A percentile compares a stretch with the other conserved stretches of the same genome.
These are phyloP conservation scores for Blastobotrys attinorum DNA, from an alignment of 805 yeast genomes.

Conservation along the genomic window DNA sequence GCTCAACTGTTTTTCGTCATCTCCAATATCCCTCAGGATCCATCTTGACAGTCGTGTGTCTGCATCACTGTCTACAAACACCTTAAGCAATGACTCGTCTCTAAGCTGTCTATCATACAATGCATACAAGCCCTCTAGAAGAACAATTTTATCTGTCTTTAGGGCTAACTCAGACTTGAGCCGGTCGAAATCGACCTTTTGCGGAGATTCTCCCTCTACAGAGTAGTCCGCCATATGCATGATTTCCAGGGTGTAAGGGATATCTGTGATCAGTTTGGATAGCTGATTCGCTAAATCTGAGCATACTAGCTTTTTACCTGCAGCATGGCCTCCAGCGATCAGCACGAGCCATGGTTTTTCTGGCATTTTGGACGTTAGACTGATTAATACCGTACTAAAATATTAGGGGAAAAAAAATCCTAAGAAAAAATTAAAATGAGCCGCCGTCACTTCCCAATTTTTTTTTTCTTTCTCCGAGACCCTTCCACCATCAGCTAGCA, in stretches of 20 bases:
- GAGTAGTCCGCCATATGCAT: conserved; percentile 41
- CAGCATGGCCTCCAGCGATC: conserved; percentile 56
- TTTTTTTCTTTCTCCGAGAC: not conserved
- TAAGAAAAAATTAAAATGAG: too few species aligned
- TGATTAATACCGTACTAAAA: not conserved
- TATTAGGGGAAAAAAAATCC: too few species aligned
- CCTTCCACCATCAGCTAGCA: not conserved
- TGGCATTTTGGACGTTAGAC: not conserved
- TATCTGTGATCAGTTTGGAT: conserved; percentile 20
- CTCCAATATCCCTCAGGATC: conserved; percentile 31
- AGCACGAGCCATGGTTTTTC: conserved; percentile 32
- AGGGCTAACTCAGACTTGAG: not conserved
- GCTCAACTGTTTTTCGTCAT: conserved; percentile 21
- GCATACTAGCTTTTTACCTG: conserved; percentile 40
- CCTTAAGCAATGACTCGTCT: conserved; percentile 50
- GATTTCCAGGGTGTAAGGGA: conserved; percentile 17
- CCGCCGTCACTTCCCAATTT: not conserved
- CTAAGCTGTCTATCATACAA: conserved; percentile 54
- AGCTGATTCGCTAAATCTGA: conserved; percentile 31
- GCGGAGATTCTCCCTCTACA: conserved; percentile 8
- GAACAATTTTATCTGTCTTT: conserved; percentile 24
- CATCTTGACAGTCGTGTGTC: conserved; percentile 79
- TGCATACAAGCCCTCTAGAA: conserved; percentile 77
- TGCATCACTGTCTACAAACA: conserved; percentile 77
- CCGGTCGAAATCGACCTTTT: conserved; percentile 29